Evolutionary conservation across 2,329 filamentous ascomycete genomes (phyloP), one percentile per base, ranked within the genome.

Genomic region (Ophiostoma tasmaniense): DNA sequence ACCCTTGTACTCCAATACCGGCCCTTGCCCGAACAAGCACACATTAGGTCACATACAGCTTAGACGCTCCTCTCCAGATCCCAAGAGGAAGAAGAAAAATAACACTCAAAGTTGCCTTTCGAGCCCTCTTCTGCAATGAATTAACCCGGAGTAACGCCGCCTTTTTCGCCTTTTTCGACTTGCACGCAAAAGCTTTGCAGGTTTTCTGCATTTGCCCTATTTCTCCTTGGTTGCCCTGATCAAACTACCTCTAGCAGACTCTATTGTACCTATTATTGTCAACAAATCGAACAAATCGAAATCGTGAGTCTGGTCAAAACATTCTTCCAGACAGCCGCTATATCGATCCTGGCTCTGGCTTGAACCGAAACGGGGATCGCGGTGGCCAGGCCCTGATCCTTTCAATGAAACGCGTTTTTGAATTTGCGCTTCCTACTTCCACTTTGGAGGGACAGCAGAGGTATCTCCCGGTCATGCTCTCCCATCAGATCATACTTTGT

Each of bases 131-230:
- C 55, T 25, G 22, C 17, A 30, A 25, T 11, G 61, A 13, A 64
- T 64, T 64, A 37, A 37, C 61, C 61, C 61, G 61, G 61, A 64
- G 61, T 64, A 64, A 37, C 30, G 61, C 61, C 61, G 61, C 17
- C 17, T 8, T 64, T 64, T 33, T 33, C 33, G 33, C 33, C 33
- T 33, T 64, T 64, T 64, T 55, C 50, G 13, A 55, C 50, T 55
- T 55, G 50, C 50, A n/a, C 22, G 22, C 50, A 25, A 55, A 55
- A 55, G 3, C 50, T 11, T 25, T 25, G 13, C 22, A 55, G 10
- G n/a, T 55, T 25, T 22, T 55, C n/a, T 55, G n/a, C 50, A 39
- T 39, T 39, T 39, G 11, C 10, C 50, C 6, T 55, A 55, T 25
- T 55, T 10, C 8, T 55, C 6, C 45, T 25, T 11, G 50, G 11